phyloP scores from a whole-genome alignment of 306 rosid genomes.

The Ochetophila trinervis region DNA sequence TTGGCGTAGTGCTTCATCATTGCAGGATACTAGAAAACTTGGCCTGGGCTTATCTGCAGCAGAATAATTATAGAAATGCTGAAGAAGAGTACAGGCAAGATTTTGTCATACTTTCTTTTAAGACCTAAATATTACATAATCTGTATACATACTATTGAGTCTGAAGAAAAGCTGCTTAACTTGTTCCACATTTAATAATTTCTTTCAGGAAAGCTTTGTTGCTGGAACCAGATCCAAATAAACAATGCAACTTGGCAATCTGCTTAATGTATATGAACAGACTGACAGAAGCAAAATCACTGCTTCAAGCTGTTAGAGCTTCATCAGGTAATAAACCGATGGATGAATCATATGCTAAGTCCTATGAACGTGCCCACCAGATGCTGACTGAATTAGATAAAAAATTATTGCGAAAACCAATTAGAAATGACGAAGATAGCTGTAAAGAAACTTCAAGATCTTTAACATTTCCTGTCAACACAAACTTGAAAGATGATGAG shows the following conservation, averaged over 20 bases:
- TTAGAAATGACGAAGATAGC: constrained; percentile 8
- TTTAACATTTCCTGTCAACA: constrained; percentile 4
- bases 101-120: constrained; percentile 10
- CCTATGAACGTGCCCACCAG: constrained; percentile 68
- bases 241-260: constrained; percentile 89
- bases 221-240: constrained; percentile 79
- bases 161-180: neutral
- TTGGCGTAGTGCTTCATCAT: no score
- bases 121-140: neutral
- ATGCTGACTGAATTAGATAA: constrained; percentile 49
- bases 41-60: constrained; percentile 96
- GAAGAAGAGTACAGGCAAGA: constrained; percentile 76
- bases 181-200: neutral
- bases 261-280: constrained; percentile 76
- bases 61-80: constrained; percentile 50
- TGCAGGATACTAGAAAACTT: constrained; percentile 80
- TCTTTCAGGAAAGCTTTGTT: constrained; percentile 69
- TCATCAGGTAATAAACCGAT: constrained; percentile 58
- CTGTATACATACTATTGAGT: neutral
- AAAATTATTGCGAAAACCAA: constrained; percentile 15
- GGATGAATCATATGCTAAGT: constrained; percentile 77
- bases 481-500: neutral
- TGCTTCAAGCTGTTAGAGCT: constrained; percentile 65
- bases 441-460: constrained; percentile 20
- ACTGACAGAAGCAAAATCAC: constrained; percentile 65